Conservation (phyloP, 2,329 filamentous ascomycete genomes). For the Aspergillus uvarum region DNA sequence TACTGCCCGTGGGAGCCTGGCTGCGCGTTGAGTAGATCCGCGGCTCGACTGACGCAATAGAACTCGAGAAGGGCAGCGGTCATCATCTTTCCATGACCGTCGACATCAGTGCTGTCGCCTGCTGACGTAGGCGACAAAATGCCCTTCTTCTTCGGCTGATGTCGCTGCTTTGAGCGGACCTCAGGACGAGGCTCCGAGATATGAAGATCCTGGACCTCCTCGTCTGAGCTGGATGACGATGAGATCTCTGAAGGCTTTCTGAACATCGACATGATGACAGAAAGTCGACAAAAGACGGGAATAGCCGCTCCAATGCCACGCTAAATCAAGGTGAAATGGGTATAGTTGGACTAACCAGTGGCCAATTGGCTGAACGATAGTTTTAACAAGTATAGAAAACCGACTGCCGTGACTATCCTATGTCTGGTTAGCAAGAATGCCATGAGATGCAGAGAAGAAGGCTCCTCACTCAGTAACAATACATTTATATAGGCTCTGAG, state of each 20-base stretch:
- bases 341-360: slow-evolving; percentile 1
- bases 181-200: neutral
- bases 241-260: slow-evolving; percentile 39
- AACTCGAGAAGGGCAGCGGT: slow-evolving; percentile 47
- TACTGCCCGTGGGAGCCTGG: slow-evolving; percentile 34
- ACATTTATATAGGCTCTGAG: neutral
- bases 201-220: slow-evolving; percentile 18
- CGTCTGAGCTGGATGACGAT: slow-evolving; percentile 35
- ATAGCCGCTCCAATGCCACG: neutral
- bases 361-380: neutral
- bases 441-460: neutral
- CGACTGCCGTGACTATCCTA: neutral
- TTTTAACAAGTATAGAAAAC: neutral
- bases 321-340: neutral
- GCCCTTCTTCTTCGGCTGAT: slow-evolving; percentile 3
- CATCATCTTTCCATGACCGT: slow-evolving; percentile 43
- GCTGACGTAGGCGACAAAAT: slow-evolving; percentile 2
- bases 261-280: slow-evolving; percentile 40
- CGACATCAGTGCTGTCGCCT: slow-evolving; percentile 25
- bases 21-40: slow-evolving; percentile 45
- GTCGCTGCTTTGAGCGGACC: neutral
- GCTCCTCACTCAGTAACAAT: neutral
- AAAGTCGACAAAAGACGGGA: neutral
- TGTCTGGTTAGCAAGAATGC: neutral
- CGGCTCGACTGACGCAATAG: slow-evolving; percentile 45